Conservation (phyloP, 345 rosid genomes). For the Toxicodendron radicans region DNA sequence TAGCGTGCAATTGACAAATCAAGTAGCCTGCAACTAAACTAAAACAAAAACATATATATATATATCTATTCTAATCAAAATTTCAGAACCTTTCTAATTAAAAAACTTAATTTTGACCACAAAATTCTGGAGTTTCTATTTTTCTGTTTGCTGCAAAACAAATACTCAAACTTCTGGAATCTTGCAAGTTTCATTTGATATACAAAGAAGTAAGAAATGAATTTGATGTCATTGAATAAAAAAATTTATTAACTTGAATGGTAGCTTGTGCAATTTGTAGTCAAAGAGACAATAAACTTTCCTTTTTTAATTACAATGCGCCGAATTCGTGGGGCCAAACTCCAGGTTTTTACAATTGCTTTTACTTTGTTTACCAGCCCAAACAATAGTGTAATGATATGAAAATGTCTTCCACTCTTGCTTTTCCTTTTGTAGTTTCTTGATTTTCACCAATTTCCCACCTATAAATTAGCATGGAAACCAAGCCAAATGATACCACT, state of each 20-base stretch:
- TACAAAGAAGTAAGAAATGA: background rate
- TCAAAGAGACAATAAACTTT: background rate
- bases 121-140: too few species aligned
- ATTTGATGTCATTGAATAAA: slow-evolving; percentile 19
- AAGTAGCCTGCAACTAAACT: background rate
- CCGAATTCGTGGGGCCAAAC: slow-evolving; percentile 21
- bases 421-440: background rate
- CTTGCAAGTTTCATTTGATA: too few species aligned
- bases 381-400: background rate
- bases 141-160: too few species aligned
- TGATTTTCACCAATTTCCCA: slow-evolving; percentile 17
- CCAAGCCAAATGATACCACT: slow-evolving; percentile 20
- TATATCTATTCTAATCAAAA: too few species aligned
- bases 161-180: too few species aligned
- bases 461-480: slow-evolving; percentile 55
- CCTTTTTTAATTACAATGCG: background rate
- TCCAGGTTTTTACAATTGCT: slow-evolving; percentile 5
- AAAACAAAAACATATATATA: too few species aligned
- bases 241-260: slow-evolving; percentile 11
- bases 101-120: background rate
- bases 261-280: slow-evolving; percentile 8
- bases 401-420: background rate
- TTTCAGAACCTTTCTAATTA: background rate
- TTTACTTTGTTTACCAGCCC: slow-evolving; percentile 13
- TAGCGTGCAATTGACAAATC: background rate